phyloP scores from a whole-genome alignment of 2,329 filamentous ascomycete genomes.

The Alternaria hordeiaustralica region DNA sequence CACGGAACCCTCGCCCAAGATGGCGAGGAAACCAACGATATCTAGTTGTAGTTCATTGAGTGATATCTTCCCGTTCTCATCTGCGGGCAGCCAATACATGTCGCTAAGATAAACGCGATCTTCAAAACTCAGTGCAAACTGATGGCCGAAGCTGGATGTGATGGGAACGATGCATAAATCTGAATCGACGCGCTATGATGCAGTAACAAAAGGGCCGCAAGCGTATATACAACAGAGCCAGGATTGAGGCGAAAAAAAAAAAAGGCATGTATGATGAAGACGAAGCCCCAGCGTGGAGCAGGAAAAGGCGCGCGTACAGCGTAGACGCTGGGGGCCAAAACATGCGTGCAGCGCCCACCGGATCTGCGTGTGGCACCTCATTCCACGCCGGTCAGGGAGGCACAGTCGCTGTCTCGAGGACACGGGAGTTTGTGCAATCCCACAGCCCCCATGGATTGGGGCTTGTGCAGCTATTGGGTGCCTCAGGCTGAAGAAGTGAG shows the following conservation, averaged over 20 bases:
- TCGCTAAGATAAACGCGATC: slow-evolving; percentile 1
- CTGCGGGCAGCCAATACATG: slow-evolving; percentile 47
- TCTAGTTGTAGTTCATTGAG: slow-evolving; percentile 57
- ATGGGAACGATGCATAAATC: slow-evolving; percentile 31
- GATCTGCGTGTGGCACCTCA: slow-evolving; percentile 12
- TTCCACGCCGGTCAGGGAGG: slow-evolving; percentile 30
- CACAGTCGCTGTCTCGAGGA: slow-evolving; percentile 13
- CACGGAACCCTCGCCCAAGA: slow-evolving; percentile 60
- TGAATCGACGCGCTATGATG: not conserved
- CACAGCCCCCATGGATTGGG: slow-evolving; percentile 28
- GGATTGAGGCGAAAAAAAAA: slow-evolving; percentile 8
- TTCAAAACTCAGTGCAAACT: slow-evolving; percentile 13
- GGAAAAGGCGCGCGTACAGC: slow-evolving; percentile 1
- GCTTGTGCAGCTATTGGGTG: slow-evolving; percentile 21
- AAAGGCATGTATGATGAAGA: slow-evolving; percentile 12
- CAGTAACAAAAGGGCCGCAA: slow-evolving; percentile 10
- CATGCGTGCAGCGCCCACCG: slow-evolving; percentile 13
- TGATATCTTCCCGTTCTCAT: slow-evolving; percentile 25
- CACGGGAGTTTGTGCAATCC: slow-evolving; percentile 18
- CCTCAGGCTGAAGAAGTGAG: slow-evolving; percentile 28
- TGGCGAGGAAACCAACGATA: slow-evolving; percentile 63
- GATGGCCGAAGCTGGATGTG: slow-evolving; percentile 7
- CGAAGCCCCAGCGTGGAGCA: slow-evolving; percentile 20
- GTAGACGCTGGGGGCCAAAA: slow-evolving; percentile 20
- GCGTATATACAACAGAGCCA: slow-evolving; percentile 23